Evolutionary conservation across 805 yeast genomes (phyloP).

Genomic region (Suhomyces prunicola): DNA sequence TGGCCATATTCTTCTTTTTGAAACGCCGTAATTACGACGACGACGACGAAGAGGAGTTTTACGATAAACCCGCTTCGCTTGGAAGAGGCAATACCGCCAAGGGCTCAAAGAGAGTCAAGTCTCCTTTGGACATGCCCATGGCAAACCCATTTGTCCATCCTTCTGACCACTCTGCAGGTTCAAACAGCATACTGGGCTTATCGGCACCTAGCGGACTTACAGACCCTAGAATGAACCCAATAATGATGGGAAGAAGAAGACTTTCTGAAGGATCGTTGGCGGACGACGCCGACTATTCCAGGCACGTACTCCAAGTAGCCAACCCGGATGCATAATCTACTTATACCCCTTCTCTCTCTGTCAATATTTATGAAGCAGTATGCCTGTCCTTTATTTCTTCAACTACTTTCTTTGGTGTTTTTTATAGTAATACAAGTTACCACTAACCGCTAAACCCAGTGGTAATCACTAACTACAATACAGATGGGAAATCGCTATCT

Average conservation of each 20-base stretch:
- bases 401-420: not conserved
- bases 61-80: slow-evolving; percentile 25
- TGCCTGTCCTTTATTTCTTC: slow-evolving; percentile 1
- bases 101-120: slow-evolving; percentile 23
- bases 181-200: slow-evolving; percentile 4
- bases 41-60: slow-evolving; percentile 38
- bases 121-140: slow-evolving; percentile 34
- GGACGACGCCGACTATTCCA: slow-evolving; percentile 77
- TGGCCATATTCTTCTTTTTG: slow-evolving; percentile 28
- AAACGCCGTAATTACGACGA: slow-evolving; percentile 41
- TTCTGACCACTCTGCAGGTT: slow-evolving; percentile 41
- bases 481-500: too few species aligned
- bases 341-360: not conserved
- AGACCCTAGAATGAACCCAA: slow-evolving; percentile 70
- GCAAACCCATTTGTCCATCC: slow-evolving; percentile 64
- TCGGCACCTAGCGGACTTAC: slow-evolving; percentile 15
- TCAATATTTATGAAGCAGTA: not conserved
- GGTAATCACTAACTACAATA: too few species aligned
- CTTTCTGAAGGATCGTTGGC: slow-evolving; percentile 84
- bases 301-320: slow-evolving; percentile 81
- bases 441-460: too few species aligned
- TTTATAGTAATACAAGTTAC: not conserved
- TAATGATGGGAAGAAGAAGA: slow-evolving; percentile 79
- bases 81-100: slow-evolving; percentile 41
- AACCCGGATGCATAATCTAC: slow-evolving; percentile 59